Conservation (phyloP, 1,284 basidiomycete species). For the Trametes hirsuta region DNA sequence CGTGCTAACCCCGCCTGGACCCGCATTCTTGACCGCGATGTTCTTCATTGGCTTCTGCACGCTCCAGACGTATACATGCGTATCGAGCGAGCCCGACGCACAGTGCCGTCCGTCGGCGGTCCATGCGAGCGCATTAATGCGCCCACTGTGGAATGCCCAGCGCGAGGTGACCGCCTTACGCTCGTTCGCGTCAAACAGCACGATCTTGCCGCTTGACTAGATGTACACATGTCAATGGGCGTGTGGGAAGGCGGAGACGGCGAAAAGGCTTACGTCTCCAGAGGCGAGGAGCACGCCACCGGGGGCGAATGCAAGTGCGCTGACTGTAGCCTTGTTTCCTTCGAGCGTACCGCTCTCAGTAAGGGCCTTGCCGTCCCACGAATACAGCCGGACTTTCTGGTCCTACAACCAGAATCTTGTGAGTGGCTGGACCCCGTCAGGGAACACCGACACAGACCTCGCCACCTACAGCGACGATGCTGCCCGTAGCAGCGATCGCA, state of each 20-base stretch:
- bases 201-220: slow-evolving; percentile 78
- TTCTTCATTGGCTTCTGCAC: slow-evolving; percentile 78
- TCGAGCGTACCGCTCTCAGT: slow-evolving; percentile 64
- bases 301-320: slow-evolving; percentile 81
- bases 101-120: slow-evolving; percentile 75
- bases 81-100: slow-evolving; percentile 90
- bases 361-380: slow-evolving; percentile 67
- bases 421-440: background rate
- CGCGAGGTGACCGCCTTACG: slow-evolving; percentile 71
- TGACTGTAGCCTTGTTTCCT: slow-evolving; percentile 73
- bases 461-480: slow-evolving; percentile 71
- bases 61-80: slow-evolving; percentile 90
- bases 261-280: slow-evolving; percentile 67
- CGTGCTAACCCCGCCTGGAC: slow-evolving; percentile 79
- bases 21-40: slow-evolving; percentile 85
- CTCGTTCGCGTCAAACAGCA: slow-evolving; percentile 75
- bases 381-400: slow-evolving; percentile 72
- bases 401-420: slow-evolving; percentile 49
- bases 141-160: slow-evolving; percentile 90
- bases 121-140: slow-evolving; percentile 83
- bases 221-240: background rate
- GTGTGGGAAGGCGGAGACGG: background rate
- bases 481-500: slow-evolving; percentile 56
- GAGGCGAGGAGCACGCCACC: slow-evolving; percentile 78
- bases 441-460: slow-evolving; percentile 53